Conservation (phyloP, 768 basidiomycete genomes). For the Lentinula edodes region DNA sequence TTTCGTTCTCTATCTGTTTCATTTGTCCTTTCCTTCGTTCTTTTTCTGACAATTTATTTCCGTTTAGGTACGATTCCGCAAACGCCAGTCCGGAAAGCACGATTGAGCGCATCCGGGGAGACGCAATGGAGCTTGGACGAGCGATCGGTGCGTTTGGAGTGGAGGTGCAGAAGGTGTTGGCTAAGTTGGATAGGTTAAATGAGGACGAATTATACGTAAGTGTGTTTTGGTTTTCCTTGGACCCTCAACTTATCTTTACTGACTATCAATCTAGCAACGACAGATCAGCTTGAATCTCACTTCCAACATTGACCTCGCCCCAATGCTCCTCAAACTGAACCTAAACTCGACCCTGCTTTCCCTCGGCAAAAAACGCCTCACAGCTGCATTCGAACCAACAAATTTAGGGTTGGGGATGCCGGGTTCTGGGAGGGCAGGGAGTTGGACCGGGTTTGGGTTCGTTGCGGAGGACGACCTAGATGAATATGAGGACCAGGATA, state of each 20-base stretch:
- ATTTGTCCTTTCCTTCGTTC: no score
- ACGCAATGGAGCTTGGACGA: constrained; percentile 70
- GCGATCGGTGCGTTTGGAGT: constrained; percentile 63
- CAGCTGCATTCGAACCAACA: constrained; percentile 53
- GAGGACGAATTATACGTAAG: background rate
- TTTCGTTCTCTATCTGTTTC: no score
- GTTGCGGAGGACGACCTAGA: constrained; percentile 36
- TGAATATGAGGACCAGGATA: constrained; percentile 2
- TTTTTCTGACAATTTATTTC: no score
- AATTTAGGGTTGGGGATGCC: constrained; percentile 75
- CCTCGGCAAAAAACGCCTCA: constrained; percentile 39
- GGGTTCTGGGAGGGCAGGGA: constrained; percentile 70
- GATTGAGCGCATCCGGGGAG: constrained; percentile 62
- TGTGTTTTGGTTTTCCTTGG: no score
- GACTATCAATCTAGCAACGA: no score
- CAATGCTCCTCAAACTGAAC: no score
- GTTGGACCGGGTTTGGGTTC: constrained; percentile 23
- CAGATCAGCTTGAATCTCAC: no score
- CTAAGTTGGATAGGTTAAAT: background rate
- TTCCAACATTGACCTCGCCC: no score
- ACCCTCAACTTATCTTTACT: no score
- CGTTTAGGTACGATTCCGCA: no score
- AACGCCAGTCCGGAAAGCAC: constrained; percentile 35
- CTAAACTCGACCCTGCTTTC: no score
- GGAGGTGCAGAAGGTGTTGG: constrained; percentile 55